These are phyloP conservation scores for Kwoniella shivajii DNA, from an alignment of 1,284 basidiomycete genomes.

Conservation along the genomic window DNA sequence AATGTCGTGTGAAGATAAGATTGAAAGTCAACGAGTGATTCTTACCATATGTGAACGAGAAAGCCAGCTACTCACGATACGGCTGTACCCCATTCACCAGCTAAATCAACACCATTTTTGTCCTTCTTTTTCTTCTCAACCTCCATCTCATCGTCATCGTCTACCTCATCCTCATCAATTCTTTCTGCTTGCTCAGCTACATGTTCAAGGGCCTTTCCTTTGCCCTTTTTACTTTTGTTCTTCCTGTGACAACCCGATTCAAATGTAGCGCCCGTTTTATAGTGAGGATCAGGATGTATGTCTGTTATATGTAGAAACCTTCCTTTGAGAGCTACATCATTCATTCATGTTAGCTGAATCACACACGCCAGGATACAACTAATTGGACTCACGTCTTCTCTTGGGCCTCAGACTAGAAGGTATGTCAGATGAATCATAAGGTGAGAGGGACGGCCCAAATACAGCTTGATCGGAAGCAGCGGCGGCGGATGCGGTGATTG, in stretches of 20 bases:
- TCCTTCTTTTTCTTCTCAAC: slow-evolving; percentile 14
- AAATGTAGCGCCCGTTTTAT: slow-evolving; percentile 44
- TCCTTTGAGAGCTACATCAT: slow-evolving; percentile 42
- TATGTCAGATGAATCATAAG: no score
- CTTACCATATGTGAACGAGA: background rate
- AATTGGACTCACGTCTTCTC: slow-evolving; percentile 19
- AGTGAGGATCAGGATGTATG: slow-evolving; percentile 54
- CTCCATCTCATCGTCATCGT: slow-evolving; percentile 18
- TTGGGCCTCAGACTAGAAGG: no score
- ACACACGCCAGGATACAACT: background rate
- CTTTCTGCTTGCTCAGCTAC: background rate
- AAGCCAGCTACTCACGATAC: slow-evolving; percentile 41
- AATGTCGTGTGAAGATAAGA: background rate
- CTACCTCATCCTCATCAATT: slow-evolving; percentile 4
- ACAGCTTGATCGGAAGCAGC: background rate
- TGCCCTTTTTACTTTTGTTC: slow-evolving; percentile 23
- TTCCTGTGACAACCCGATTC: slow-evolving; percentile 48
- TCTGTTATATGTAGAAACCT: slow-evolving; percentile 55
- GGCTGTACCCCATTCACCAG: slow-evolving; percentile 48
- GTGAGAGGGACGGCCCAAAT: background rate
- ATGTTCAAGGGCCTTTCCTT: slow-evolving; percentile 19
- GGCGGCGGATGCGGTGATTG: background rate
- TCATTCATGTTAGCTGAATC: background rate
- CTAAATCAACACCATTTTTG: slow-evolving; percentile 22
- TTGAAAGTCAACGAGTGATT: background rate